phyloP scores from a whole-genome alignment of 352 stramenopile species.

The Aphanomyces stellatus region DNA sequence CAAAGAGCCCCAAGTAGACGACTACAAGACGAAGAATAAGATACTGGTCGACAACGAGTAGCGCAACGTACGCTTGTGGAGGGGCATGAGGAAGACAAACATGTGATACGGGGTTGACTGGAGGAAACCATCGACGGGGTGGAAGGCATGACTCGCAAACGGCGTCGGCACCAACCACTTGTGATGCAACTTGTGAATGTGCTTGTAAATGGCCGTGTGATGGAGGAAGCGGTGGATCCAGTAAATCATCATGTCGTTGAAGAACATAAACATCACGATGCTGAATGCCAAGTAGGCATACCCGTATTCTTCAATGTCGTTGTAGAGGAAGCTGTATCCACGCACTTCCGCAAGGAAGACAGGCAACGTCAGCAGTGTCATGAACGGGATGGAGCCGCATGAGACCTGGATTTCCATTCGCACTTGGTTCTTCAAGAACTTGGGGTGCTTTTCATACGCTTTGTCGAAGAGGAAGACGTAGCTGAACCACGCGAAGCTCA shows the following conservation, averaged over 20 bases:
- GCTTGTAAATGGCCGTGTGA: slow-evolving; percentile 48
- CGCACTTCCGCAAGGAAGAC: slow-evolving; percentile 57
- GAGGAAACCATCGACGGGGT: slow-evolving; percentile 60
- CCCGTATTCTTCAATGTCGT: slow-evolving; percentile 31
- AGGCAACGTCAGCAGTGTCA: slow-evolving; percentile 52
- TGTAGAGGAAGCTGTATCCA: slow-evolving; percentile 47
- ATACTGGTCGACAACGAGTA: not conserved
- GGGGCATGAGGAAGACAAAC: slow-evolving; percentile 54
- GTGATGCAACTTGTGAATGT: slow-evolving; percentile 68
- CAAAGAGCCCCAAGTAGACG: slow-evolving; percentile 49
- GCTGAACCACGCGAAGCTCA: slow-evolving; percentile 33
- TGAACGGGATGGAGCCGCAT: slow-evolving; percentile 47
- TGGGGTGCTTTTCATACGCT: slow-evolving; percentile 47
- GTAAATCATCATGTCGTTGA: slow-evolving; percentile 76
- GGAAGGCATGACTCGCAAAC: slow-evolving; percentile 65
- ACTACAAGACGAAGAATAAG: slow-evolving; percentile 17
- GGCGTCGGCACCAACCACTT: slow-evolving; percentile 63
- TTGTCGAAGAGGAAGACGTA: slow-evolving; percentile 65
- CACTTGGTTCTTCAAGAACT: slow-evolving; percentile 58
- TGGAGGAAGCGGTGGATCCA: slow-evolving; percentile 71
- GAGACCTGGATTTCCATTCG: slow-evolving; percentile 40
- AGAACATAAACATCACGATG: slow-evolving; percentile 49
- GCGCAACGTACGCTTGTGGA: slow-evolving; percentile 29
- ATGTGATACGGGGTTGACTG: slow-evolving; percentile 62
- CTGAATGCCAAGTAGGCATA: slow-evolving; percentile 37